Evolutionary conservation across 208 protist genomes (phyloP).

Genomic region (Trypanosoma caninum): DNA sequence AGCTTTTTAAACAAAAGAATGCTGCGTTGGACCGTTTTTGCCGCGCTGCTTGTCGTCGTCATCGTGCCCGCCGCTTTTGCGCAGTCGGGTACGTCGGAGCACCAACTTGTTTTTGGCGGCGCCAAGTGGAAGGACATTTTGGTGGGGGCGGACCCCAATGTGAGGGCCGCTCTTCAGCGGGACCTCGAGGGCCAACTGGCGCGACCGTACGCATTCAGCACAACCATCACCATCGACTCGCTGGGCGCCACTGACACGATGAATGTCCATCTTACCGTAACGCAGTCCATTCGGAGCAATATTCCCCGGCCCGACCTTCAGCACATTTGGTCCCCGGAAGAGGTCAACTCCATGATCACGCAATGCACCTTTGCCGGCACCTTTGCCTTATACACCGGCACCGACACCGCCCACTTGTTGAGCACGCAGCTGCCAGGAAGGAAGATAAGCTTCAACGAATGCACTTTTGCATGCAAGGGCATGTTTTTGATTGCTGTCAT

Average conservation of each 20-base stretch:
- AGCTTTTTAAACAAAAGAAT: not conserved
- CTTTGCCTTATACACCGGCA: not conserved
- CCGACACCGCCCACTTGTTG: too few species aligned
- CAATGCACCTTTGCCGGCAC: conserved; percentile 13
- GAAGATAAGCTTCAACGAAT: too few species aligned
- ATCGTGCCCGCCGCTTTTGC: not conserved
- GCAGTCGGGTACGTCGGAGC: conserved; percentile 2
- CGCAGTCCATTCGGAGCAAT: not conserved
- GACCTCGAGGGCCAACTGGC: conserved; percentile 9
- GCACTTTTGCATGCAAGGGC: too few species aligned
- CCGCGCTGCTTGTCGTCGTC: not conserved
- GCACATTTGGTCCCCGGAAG: conserved; percentile 21
- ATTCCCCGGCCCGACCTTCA: not conserved
- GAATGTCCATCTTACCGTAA: conserved; percentile 4
- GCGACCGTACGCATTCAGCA: conserved; percentile 15
- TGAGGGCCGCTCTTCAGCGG: not conserved
- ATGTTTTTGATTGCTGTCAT: too few species aligned
- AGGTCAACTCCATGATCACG: conserved; percentile 21
- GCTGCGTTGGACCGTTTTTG: not conserved
- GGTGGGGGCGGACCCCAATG: not conserved
- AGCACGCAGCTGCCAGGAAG: too few species aligned
- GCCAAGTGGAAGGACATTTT: conserved; percentile 3
- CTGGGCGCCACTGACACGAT: not conserved
- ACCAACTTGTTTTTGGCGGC: conserved; percentile 10
- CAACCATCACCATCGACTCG: conserved; percentile 4